Conservation (phyloP, 768 basidiomycete species). For the Tubosaeta sp. region DNA sequence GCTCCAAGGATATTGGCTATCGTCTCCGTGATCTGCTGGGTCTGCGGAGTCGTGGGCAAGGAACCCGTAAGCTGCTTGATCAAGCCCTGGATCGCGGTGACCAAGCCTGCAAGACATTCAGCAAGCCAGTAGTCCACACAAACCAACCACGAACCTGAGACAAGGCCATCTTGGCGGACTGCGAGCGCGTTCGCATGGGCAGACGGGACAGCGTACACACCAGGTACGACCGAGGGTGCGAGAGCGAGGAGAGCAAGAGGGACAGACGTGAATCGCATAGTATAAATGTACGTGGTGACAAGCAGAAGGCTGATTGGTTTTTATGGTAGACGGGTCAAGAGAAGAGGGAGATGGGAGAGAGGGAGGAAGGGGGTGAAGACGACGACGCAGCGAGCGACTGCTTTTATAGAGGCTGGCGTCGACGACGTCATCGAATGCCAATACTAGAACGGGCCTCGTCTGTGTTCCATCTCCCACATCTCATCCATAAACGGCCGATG, state of each 20-base stretch:
- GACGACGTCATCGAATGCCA: conserved; percentile 19
- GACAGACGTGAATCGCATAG: conserved; percentile 22
- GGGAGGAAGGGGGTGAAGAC: conserved; percentile 8
- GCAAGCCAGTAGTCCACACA: neutral
- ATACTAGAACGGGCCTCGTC: conserved; percentile 27
- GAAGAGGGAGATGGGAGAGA: conserved; percentile 1
- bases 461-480: conserved; percentile 59
- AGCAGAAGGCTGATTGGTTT: conserved; percentile 16
- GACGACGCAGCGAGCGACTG: no score
- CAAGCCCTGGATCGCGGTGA: accelerated
- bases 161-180: neutral
- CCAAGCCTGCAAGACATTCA: conserved; percentile 1
- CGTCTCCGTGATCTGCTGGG: neutral
- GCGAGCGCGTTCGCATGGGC: conserved; percentile 3
- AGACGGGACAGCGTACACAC: conserved; percentile 16
- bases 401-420: no score
- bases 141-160: neutral
- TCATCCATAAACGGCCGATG: conserved; percentile 42
- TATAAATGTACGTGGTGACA: conserved; percentile 23
- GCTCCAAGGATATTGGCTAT: neutral
- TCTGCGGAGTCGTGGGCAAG: neutral
- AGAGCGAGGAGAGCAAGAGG: conserved; percentile 19
- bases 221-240: conserved; percentile 10
- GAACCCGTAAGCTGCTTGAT: neutral
- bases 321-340: conserved; percentile 14